Evolutionary conservation across 495 filamentous ascomycete species (phyloP).

Genomic region (Hypoxylon rickii): DNA sequence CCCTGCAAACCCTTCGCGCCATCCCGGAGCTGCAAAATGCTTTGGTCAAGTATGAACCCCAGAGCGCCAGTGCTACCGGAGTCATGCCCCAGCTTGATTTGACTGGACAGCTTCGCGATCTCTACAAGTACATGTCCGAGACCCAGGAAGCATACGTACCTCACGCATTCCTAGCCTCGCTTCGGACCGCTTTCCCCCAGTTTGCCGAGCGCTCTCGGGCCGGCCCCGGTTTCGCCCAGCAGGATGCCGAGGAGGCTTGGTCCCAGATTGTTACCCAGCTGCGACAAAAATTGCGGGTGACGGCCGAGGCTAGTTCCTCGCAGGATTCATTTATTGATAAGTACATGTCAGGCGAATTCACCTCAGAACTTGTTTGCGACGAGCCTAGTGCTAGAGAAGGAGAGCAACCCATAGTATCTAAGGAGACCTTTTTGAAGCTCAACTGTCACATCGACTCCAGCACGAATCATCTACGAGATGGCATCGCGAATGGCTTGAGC

Average conservation of each 20-base stretch:
- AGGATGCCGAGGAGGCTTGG: slow-evolving; percentile 98
- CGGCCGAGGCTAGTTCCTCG: slow-evolving; percentile 50
- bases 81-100: slow-evolving; percentile 64
- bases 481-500: slow-evolving; percentile 76
- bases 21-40: slow-evolving; percentile 91
- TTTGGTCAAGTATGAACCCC: slow-evolving; percentile 67
- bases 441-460: slow-evolving; percentile 88
- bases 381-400: slow-evolving; percentile 77
- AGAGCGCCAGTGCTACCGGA: slow-evolving; percentile 12
- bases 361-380: slow-evolving; percentile 78
- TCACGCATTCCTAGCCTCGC: slow-evolving; percentile 79
- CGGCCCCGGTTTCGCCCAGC: slow-evolving; percentile 85
- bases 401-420: slow-evolving; percentile 67
- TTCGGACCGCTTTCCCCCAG: slow-evolving; percentile 85
- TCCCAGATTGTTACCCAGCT: slow-evolving; percentile 92
- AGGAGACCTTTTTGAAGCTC: slow-evolving; percentile 86
- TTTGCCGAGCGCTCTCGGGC: slow-evolving; percentile 85
- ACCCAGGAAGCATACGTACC: slow-evolving; percentile 90
- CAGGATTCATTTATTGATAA: slow-evolving; percentile 82
- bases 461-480: slow-evolving; percentile 88
- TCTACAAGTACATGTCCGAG: slow-evolving; percentile 92
- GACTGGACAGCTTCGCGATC: slow-evolving; percentile 76
- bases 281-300: slow-evolving; percentile 74
- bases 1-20: slow-evolving; percentile 82
- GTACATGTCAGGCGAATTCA: slow-evolving; percentile 82